Evolutionary conservation across 176 grass and related monocot species (phyloP).

Genomic region (Eleusine indica): DNA sequence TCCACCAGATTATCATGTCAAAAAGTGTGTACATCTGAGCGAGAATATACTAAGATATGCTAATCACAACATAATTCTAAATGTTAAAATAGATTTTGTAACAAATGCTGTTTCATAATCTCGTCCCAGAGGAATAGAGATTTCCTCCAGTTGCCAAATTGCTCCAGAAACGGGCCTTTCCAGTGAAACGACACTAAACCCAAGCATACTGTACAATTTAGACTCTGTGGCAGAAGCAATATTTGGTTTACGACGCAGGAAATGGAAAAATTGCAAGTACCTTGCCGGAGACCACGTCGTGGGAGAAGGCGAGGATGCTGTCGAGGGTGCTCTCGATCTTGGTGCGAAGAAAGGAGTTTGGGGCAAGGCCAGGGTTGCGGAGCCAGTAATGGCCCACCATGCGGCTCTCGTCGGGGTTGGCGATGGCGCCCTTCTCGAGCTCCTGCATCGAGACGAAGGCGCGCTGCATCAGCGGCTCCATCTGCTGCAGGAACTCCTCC

Average conservation of each 20-base stretch:
- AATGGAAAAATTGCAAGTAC: slow-evolving; percentile 29
- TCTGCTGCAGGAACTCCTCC: slow-evolving; percentile 72
- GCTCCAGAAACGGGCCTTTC: not conserved
- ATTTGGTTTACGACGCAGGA: not conserved
- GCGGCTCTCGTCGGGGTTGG: slow-evolving; percentile 87
- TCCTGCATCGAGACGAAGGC: slow-evolving; percentile 85
- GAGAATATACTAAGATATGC: not conserved
- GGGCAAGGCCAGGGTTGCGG: slow-evolving; percentile 68
- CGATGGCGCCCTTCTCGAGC: slow-evolving; percentile 96
- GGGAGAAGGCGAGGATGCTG: slow-evolving; percentile 72
- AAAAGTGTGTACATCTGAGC: not conserved
- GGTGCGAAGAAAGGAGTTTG: slow-evolving; percentile 65
- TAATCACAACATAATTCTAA: not conserved
- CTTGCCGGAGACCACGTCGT: slow-evolving; percentile 81
- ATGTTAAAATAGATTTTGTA: not conserved
- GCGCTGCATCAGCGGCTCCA: slow-evolving; percentile 77
- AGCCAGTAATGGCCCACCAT: slow-evolving; percentile 99
- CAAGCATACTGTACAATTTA: not conserved
- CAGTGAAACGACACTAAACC: not conserved
- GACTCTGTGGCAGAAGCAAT: not conserved
- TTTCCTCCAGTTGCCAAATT: not conserved
- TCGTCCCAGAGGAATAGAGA: not conserved
- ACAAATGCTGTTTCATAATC: not conserved
- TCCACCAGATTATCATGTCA: not conserved
- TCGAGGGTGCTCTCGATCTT: slow-evolving; percentile 88